These are phyloP conservation scores for Diplodia scrobiculata DNA, from an alignment of 2,329 filamentous ascomycete species.

Conservation along the genomic window DNA sequence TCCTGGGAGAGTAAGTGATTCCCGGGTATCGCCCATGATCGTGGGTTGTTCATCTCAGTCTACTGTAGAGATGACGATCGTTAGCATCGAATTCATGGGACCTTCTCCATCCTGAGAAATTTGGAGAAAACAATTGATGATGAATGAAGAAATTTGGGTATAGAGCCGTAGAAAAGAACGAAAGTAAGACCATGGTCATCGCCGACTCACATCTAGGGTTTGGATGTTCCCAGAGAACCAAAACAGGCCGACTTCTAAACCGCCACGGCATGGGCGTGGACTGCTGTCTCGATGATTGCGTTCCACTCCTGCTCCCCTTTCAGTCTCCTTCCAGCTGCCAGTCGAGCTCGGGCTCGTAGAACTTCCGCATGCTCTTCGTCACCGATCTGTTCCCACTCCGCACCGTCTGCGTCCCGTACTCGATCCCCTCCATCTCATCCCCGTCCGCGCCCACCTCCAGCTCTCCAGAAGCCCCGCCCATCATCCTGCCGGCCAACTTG, in stretches of 20 bases:
- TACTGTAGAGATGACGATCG: background rate
- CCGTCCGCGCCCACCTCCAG: background rate
- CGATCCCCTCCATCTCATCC: background rate
- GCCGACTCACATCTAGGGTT: slow-evolving; percentile 8
- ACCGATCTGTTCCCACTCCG: slow-evolving; percentile 2
- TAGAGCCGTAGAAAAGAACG: slow-evolving; percentile 1
- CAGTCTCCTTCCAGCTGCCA: slow-evolving; percentile 18
- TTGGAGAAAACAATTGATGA: background rate
- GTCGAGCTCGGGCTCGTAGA: slow-evolving; percentile 28
- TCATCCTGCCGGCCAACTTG: slow-evolving; percentile 18
- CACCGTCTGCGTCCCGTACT: slow-evolving; percentile 12
- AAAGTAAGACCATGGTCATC: background rate
- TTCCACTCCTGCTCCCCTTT: background rate
- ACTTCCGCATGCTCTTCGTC: slow-evolving; percentile 21
- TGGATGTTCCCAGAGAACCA: background rate
- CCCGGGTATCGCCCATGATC: background rate
- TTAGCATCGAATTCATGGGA: background rate
- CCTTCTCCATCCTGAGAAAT: background rate
- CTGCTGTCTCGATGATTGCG: background rate
- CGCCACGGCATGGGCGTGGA: background rate
- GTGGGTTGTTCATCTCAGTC: background rate
- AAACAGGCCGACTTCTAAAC: background rate
- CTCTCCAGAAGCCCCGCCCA: background rate
- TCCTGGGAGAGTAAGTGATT: background rate
- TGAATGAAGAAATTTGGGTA: slow-evolving; percentile 1